Evolutionary conservation across 805 yeast genomes (phyloP).

Genomic region (Millerozyma acaciae): DNA sequence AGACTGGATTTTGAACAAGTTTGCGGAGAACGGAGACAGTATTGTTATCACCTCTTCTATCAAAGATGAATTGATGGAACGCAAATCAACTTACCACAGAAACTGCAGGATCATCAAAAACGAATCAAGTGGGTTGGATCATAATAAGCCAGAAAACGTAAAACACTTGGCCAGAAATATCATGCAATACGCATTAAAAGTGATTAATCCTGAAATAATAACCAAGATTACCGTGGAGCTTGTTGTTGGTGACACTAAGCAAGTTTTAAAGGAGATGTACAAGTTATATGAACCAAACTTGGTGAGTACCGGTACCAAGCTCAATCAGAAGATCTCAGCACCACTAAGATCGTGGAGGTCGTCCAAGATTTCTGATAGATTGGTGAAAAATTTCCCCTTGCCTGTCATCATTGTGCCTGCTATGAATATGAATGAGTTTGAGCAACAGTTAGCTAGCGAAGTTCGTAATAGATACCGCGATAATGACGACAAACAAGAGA

Average conservation of each 20-base stretch:
- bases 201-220: slow-evolving; percentile 43
- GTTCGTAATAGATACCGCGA: slow-evolving; percentile 11
- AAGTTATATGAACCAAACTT: slow-evolving; percentile 58
- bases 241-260: slow-evolving; percentile 54
- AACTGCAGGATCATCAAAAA: slow-evolving; percentile 14
- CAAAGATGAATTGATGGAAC: slow-evolving; percentile 12
- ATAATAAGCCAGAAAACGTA: slow-evolving; percentile 46
- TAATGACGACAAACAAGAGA: background rate
- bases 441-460: slow-evolving; percentile 37
- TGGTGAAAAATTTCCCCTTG: slow-evolving; percentile 59
- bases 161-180: slow-evolving; percentile 44
- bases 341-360: slow-evolving; percentile 60
- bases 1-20: slow-evolving; percentile 59
- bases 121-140: slow-evolving; percentile 18
- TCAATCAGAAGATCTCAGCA: slow-evolving; percentile 37
- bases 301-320: slow-evolving; percentile 54
- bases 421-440: slow-evolving; percentile 52
- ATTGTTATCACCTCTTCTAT: slow-evolving; percentile 59
- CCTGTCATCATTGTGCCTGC: slow-evolving; percentile 71
- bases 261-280: slow-evolving; percentile 56
- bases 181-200: slow-evolving; percentile 49
- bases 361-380: slow-evolving; percentile 58
- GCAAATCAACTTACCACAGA: slow-evolving; percentile 5
- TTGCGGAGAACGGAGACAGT: slow-evolving; percentile 63
- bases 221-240: slow-evolving; percentile 57